Evolutionary conservation across 2,329 filamentous ascomycete genomes (phyloP).

Genomic region (Pseudogymnoascus verrucosus): DNA sequence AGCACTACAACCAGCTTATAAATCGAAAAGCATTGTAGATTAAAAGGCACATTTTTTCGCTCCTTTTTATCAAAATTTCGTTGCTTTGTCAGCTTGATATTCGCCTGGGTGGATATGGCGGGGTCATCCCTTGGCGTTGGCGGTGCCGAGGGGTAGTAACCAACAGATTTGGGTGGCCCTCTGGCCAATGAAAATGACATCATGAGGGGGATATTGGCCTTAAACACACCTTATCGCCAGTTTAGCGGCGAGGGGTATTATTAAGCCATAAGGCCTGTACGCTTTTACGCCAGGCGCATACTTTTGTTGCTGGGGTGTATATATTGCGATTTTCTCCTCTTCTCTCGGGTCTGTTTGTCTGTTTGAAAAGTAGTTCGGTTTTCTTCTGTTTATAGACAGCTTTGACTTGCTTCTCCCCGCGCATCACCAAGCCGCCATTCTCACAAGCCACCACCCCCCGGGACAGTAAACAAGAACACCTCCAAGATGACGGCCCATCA

Average conservation of each 20-base stretch:
- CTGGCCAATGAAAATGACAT: background rate
- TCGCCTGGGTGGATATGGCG: background rate
- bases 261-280: background rate
- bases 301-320: background rate
- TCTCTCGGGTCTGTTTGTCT: background rate
- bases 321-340: background rate
- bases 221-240: background rate
- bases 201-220: background rate
- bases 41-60: background rate
- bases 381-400: background rate
- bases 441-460: background rate
- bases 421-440: background rate
- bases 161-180: background rate
- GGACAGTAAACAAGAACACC: background rate
- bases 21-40: background rate
- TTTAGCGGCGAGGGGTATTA: background rate
- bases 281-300: background rate
- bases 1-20: background rate
- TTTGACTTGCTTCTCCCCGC: background rate
- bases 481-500: background rate
- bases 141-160: background rate
- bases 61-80: background rate
- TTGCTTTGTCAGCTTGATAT: background rate
- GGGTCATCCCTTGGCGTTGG: background rate
- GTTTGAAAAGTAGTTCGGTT: background rate